phyloP scores from a whole-genome alignment of 805 yeast species.

The Yamadazyma olivae region DNA sequence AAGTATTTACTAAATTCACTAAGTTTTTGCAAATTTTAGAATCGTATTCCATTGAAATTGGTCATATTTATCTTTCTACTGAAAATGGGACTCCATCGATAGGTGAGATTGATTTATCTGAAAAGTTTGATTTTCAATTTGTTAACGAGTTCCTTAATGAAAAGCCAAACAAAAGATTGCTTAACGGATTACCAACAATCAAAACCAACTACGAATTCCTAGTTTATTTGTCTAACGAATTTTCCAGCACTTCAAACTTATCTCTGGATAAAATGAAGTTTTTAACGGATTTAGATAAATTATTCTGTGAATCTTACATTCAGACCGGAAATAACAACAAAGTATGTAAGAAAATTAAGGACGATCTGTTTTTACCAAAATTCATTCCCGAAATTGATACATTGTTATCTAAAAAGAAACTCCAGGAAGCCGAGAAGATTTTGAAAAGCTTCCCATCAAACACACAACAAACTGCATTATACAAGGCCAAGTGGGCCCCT shows the following conservation, averaged over 20 bases:
- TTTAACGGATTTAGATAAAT: slow-evolving; percentile 29
- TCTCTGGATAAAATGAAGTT: slow-evolving; percentile 15
- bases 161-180: slow-evolving; percentile 13
- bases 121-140: slow-evolving; percentile 19
- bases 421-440: slow-evolving; percentile 35
- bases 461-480: slow-evolving; percentile 38
- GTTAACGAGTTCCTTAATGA: slow-evolving; percentile 22
- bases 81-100: slow-evolving; percentile 9
- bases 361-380: slow-evolving; percentile 38
- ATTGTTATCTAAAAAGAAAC: slow-evolving; percentile 30
- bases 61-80: slow-evolving; percentile 20
- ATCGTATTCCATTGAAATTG: slow-evolving; percentile 38
- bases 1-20: slow-evolving; percentile 47
- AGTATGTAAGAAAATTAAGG: slow-evolving; percentile 21
- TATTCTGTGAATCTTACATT: slow-evolving; percentile 41
- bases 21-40: slow-evolving; percentile 38
- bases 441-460: slow-evolving; percentile 32
- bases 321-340: slow-evolving; percentile 16
- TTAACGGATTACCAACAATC: slow-evolving; percentile 26
- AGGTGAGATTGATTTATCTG: slow-evolving; percentile 24
- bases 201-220: slow-evolving; percentile 44
- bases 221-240: slow-evolving; percentile 28
- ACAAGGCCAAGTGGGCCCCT: slow-evolving; percentile 28
- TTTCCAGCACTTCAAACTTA: slow-evolving; percentile 18
- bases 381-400: slow-evolving; percentile 31